Conservation (phyloP, 2,329 filamentous ascomycete genomes). For the Aspergillus pseudoviridinutans region DNA sequence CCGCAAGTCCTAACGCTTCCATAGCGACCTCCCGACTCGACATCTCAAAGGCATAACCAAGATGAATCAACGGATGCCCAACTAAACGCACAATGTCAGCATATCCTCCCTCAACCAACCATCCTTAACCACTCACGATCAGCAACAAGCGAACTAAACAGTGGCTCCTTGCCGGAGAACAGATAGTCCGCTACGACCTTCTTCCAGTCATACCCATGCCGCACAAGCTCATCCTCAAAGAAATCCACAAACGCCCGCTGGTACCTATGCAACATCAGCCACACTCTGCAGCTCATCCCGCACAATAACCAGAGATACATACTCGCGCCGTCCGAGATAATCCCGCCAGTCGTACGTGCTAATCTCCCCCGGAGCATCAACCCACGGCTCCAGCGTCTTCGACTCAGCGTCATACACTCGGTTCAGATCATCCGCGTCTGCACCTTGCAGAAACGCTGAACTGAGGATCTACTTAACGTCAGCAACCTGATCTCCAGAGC, state of each 20-base stretch:
- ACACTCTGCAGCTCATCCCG: not conserved
- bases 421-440: slow-evolving; percentile 67
- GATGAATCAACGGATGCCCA: slow-evolving; percentile 86
- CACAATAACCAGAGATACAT: slow-evolving; percentile 20
- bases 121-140: slow-evolving; percentile 58
- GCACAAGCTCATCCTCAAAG: slow-evolving; percentile 85
- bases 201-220: slow-evolving; percentile 79
- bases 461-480: slow-evolving; percentile 57
- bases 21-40: slow-evolving; percentile 80
- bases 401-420: slow-evolving; percentile 75
- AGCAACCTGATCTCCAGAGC: slow-evolving; percentile 1
- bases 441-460: slow-evolving; percentile 82
- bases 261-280: slow-evolving; percentile 49
- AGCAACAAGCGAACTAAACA: slow-evolving; percentile 75
- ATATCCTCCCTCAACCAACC: not conserved
- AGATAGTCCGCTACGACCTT: slow-evolving; percentile 71
- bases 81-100: slow-evolving; percentile 52
- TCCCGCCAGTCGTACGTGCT: slow-evolving; percentile 80
- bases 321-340: slow-evolving; percentile 70
- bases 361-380: slow-evolving; percentile 79
- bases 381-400: slow-evolving; percentile 72
- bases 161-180: slow-evolving; percentile 62
- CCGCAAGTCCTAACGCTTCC: slow-evolving; percentile 72
- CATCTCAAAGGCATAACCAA: slow-evolving; percentile 91
- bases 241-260: slow-evolving; percentile 92